phyloP scores from a whole-genome alignment of 495 filamentous ascomycete genomes.

The Opeltia flavorubescens region DNA sequence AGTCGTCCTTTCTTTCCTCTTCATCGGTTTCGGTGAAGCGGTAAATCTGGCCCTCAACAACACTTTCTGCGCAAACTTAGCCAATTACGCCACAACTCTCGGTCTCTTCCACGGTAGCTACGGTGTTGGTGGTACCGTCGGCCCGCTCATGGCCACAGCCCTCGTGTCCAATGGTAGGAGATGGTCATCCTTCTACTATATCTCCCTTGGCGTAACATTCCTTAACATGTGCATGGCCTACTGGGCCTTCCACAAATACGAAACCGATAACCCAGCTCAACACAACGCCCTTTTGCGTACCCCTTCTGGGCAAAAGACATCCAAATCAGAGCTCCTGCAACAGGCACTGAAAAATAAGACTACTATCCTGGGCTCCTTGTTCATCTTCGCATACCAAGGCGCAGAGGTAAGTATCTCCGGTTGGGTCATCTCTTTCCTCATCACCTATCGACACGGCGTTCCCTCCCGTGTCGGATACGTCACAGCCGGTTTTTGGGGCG shows the following conservation, averaged over 20 bases:
- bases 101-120: constrained; percentile 56
- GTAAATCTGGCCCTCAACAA: constrained; percentile 58
- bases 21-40: constrained; percentile 53
- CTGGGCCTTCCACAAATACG: constrained; percentile 24
- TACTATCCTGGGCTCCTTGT: constrained; percentile 55
- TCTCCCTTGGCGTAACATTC: constrained; percentile 27
- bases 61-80: constrained; percentile 57
- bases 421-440: constrained; percentile 72
- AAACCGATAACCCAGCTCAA: constrained; percentile 23
- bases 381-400: constrained; percentile 73
- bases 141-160: constrained; percentile 56
- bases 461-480: constrained; percentile 62
- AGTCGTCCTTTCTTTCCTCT: constrained; percentile 49
- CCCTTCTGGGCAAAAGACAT: constrained; percentile 17
- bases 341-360: constrained; percentile 39
- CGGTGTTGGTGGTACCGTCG: constrained; percentile 56
- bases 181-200: constrained; percentile 50
- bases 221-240: constrained; percentile 11
- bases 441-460: constrained; percentile 50
- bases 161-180: constrained; percentile 33
- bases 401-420: constrained; percentile 66
- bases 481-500: constrained; percentile 71
- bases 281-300: constrained; percentile 22
- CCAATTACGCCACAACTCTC: constrained; percentile 45
- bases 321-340: constrained; percentile 22